phyloP scores from a whole-genome alignment of 305 asterid species.

The Fraxinus ornus region DNA sequence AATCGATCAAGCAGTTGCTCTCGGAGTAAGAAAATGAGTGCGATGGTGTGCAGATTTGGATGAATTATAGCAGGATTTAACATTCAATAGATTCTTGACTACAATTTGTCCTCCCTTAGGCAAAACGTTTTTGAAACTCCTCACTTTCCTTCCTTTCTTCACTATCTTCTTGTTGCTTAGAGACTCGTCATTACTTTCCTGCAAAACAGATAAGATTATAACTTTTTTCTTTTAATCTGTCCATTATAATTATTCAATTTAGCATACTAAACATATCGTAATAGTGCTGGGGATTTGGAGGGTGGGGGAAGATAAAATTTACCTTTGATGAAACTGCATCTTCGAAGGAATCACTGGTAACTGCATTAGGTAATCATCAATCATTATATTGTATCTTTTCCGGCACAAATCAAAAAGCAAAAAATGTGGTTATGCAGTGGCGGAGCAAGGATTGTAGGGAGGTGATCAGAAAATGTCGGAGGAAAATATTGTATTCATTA shows the following conservation, averaged over 20 bases:
- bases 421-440: background rate
- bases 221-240: background rate
- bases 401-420: background rate
- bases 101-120: constrained; percentile 28
- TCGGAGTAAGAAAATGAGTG: constrained; percentile 8
- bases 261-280: background rate
- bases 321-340: constrained; percentile 30
- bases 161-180: constrained; percentile 10
- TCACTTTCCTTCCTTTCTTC: constrained; percentile 28
- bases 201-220: background rate
- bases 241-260: background rate
- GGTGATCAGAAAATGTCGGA: background rate
- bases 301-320: background rate
- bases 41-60: background rate
- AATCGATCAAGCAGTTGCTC: background rate
- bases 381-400: background rate
- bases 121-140: constrained; percentile 36
- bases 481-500: too few relatives aligned
- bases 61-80: constrained; percentile 18
- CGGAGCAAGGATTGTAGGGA: background rate
- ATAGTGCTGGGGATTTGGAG: background rate
- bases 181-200: background rate
- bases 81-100: constrained; percentile 28
- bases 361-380: constrained; percentile 25
- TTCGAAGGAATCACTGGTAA: background rate